These are phyloP conservation scores for Trametes gibbosa DNA, from an alignment of 768 basidiomycete species.

Conservation along the genomic window DNA sequence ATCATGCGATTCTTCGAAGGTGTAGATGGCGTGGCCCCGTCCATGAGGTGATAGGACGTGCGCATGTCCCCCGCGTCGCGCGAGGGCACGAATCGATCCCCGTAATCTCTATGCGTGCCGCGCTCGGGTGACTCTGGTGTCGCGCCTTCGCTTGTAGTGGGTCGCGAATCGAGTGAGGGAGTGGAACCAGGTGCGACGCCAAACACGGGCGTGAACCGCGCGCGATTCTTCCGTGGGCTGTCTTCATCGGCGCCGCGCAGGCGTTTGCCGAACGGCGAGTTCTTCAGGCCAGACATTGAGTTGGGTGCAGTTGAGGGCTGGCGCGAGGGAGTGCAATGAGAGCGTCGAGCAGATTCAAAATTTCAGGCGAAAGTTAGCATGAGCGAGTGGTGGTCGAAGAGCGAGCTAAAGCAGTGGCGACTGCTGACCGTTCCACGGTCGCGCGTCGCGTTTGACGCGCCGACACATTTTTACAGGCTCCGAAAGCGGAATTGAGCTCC, in stretches of 20 bases:
- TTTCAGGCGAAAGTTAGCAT: constrained; percentile 26
- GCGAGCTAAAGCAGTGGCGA: constrained; percentile 8
- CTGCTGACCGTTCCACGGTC: constrained; percentile 14
- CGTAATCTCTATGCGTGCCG: constrained; percentile 32
- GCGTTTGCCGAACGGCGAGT: constrained; percentile 82
- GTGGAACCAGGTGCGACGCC: constrained; percentile 47
- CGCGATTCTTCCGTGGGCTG: constrained; percentile 48
- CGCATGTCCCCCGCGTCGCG: constrained; percentile 59
- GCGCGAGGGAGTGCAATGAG: constrained; percentile 14
- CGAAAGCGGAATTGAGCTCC: neutral
- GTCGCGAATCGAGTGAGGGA: constrained; percentile 54
- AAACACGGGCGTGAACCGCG: constrained; percentile 54
- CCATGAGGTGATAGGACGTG: constrained; percentile 59
- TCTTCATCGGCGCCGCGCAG: constrained; percentile 66
- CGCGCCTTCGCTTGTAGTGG: constrained; percentile 52
- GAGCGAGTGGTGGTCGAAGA: constrained; percentile 8
- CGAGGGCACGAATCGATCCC: constrained; percentile 63
- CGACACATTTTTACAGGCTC: neutral
- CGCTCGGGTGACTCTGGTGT: constrained; percentile 43
- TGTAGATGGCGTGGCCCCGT: constrained; percentile 40
- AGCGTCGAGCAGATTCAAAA: constrained; percentile 21
- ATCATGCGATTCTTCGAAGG: constrained; percentile 40
- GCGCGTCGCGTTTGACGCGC: constrained; percentile 27
- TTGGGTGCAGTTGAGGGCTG: constrained; percentile 2
- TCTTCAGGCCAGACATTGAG: constrained; percentile 73